phyloP scores from a whole-genome alignment of 208 protist species.

The Vickermania ingenoplastis region DNA sequence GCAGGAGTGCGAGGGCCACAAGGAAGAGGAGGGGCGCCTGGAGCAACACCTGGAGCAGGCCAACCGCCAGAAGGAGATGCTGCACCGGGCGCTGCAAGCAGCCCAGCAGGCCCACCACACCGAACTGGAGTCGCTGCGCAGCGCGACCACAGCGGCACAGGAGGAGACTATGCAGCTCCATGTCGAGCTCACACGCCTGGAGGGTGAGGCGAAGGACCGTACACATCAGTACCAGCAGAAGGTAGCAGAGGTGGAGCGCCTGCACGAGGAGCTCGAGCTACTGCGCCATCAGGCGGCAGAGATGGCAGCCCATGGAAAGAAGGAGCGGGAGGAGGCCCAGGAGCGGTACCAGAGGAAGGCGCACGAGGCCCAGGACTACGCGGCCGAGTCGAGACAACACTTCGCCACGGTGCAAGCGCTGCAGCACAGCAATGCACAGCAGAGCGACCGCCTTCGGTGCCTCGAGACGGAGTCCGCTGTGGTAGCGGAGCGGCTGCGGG shows the following conservation, averaged over 20 bases:
- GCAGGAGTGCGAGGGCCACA: conserved; percentile 5
- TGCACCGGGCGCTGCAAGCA: conserved; percentile 30
- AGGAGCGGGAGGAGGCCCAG: conserved; percentile 10
- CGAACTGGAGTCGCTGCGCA: conserved; percentile 16
- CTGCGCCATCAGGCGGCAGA: neutral
- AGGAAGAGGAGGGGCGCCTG: conserved; percentile 22
- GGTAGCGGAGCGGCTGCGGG: conserved; percentile 17
- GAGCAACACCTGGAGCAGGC: conserved; percentile 23
- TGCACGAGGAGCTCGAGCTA: neutral
- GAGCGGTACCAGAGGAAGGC: conserved; percentile 21
- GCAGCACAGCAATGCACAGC: conserved; percentile 19
- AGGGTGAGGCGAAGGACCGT: conserved; percentile 7
- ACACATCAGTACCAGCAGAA: conserved; percentile 10
- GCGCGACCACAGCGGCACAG: conserved; percentile 28
- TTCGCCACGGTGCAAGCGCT: conserved; percentile 20
- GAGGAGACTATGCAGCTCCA: conserved; percentile 41
- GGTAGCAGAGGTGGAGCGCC: conserved; percentile 7
- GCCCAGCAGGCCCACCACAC: conserved; percentile 21
- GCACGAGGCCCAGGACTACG: conserved; percentile 24
- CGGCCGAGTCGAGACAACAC: conserved; percentile 27
- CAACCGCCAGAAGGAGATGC: conserved; percentile 44
- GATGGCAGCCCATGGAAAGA: neutral
- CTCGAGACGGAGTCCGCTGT: conserved; percentile 16
- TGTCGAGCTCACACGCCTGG: conserved; percentile 31
- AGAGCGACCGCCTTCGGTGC: conserved; percentile 16